phyloP scores from a whole-genome alignment of 2,329 filamentous ascomycete species.

The Lachnum nothofagi region DNA sequence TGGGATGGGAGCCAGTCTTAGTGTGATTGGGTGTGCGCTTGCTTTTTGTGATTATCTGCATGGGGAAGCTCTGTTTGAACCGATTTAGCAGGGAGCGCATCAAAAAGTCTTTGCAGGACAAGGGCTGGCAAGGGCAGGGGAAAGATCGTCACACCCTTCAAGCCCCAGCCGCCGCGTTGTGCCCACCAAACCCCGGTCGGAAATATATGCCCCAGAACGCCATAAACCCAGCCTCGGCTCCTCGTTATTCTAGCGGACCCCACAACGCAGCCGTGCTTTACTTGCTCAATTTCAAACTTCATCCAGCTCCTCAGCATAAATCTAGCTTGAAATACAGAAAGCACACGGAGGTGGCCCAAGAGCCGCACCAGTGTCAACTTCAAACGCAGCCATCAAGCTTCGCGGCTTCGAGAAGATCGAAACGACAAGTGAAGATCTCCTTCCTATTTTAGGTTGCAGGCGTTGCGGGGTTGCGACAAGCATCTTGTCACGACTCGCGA shows the following conservation, averaged over 20 bases:
- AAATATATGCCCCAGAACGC: background rate
- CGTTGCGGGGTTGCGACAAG: constrained; percentile 3
- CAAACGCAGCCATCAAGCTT: background rate
- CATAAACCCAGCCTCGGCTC: constrained; percentile 3
- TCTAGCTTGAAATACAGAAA: no score
- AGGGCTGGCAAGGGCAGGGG: background rate
- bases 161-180: background rate
- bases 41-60: background rate
- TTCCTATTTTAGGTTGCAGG: constrained; percentile 5
- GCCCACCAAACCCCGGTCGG: background rate
- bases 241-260: no score
- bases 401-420: background rate
- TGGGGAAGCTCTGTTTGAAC: background rate
- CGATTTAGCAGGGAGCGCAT: background rate
- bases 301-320: background rate
- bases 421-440: background rate
- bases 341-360: no score
- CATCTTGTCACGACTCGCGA: background rate
- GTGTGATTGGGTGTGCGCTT: background rate
- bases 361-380: background rate
- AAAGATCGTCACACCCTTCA: constrained; percentile 9
- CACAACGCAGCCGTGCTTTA: no score
- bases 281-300: background rate
- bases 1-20: background rate
- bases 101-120: background rate